Percentiles rank a stretch among this genome's conserved stretches.
phyloP scores from a whole-genome alignment of 2,329 filamentous ascomycete genomes.

The Colletotrichum euphorbiae region DNA sequence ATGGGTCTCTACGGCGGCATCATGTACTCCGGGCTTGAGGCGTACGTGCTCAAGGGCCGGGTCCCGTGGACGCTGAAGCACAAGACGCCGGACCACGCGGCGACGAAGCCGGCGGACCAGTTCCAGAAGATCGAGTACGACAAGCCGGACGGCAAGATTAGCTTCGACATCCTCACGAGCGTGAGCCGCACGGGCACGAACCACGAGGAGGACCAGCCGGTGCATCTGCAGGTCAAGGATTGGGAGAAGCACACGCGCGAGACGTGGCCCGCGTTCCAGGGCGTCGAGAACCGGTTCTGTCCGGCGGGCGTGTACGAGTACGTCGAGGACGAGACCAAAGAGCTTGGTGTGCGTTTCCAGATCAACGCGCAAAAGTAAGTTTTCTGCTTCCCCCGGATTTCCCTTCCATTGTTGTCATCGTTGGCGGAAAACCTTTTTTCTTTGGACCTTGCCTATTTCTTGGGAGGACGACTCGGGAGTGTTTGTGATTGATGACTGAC shows the following conservation, averaged over 20 bases:
- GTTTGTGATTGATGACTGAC: not conserved
- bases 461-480: not conserved
- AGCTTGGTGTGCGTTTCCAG: slow-evolving; percentile 92
- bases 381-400: not conserved
- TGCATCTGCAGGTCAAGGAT: slow-evolving; percentile 93
- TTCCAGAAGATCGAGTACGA: slow-evolving; percentile 94
- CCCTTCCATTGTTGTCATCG: not conserved
- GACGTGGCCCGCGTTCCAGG: slow-evolving; percentile 89
- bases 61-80: slow-evolving; percentile 95
- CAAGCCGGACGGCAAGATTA: slow-evolving; percentile 95
- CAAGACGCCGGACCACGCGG: slow-evolving; percentile 78
- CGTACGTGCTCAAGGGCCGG: slow-evolving; percentile 85
- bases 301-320: slow-evolving; percentile 99
- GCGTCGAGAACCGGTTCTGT: slow-evolving; percentile 95
- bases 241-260: slow-evolving; percentile 90
- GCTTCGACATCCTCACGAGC: slow-evolving; percentile 95
- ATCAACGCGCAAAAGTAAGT: slow-evolving; percentile 98
- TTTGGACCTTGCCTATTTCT: not conserved
- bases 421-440: not conserved
- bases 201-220: slow-evolving; percentile 98
- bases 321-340: slow-evolving; percentile 89
- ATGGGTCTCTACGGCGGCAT: slow-evolving; percentile 91
- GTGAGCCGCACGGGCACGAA: slow-evolving; percentile 97
- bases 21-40: slow-evolving; percentile 92
- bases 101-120: slow-evolving; percentile 83